Percentiles rank a stretch among this genome's conserved stretches.
phyloP scores from a whole-genome alignment of 202 grass and related monocot species.

The Sporobolus alterniflorus region DNA sequence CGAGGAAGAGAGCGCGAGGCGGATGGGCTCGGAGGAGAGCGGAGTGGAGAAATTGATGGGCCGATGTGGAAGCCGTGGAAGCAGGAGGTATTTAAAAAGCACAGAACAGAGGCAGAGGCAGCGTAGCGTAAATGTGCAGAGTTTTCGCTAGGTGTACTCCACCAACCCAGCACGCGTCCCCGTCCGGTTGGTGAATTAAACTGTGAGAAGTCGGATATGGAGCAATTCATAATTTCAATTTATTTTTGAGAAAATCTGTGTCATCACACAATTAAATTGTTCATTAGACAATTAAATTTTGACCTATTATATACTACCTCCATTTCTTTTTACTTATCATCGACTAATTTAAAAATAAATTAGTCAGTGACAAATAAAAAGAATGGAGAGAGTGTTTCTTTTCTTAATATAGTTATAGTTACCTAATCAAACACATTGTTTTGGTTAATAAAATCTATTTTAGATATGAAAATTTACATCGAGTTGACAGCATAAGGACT shows the following conservation, averaged over 20 bases:
- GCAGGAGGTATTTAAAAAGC: constrained; percentile 39
- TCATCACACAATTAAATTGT: background rate
- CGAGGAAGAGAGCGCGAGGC: background rate
- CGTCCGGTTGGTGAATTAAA: constrained; percentile 23
- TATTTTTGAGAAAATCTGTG: background rate
- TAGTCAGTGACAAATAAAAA: too few species aligned
- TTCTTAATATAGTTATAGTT: too few species aligned
- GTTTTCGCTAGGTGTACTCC: constrained; percentile 42
- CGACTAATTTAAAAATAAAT: too few species aligned
- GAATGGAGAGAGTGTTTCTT: too few species aligned
- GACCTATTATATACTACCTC: too few species aligned
- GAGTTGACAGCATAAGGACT: too few species aligned
- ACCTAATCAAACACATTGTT: too few species aligned
- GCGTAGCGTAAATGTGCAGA: constrained; percentile 38
- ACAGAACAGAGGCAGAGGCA: background rate
- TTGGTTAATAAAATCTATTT: too few species aligned
- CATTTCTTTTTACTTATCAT: too few species aligned
- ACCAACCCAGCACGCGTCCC: background rate
- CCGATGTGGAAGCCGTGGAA: constrained; percentile 4
- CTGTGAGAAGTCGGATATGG: background rate
- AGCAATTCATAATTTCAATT: background rate
- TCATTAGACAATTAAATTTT: background rate
- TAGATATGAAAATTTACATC: too few species aligned
- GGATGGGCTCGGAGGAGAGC: background rate
- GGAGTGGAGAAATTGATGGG: background rate